Conservation (phyloP, 345 rosid species). For the Noccaea bulbosa region DNA sequence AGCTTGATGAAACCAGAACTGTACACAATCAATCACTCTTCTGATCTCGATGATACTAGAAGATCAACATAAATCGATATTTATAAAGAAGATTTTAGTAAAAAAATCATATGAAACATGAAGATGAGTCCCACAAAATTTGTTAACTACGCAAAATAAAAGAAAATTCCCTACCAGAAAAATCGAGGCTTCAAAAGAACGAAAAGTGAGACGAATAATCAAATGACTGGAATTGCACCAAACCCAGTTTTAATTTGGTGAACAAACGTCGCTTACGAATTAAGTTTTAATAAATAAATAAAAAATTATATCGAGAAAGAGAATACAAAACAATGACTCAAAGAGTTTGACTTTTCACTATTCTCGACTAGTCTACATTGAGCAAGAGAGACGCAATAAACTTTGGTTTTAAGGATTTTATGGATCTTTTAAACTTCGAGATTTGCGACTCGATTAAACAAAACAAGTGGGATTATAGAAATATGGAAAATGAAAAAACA, state of each 20-base stretch:
- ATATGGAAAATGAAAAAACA: background rate
- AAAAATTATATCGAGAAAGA: slow-evolving; percentile 1
- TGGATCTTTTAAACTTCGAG: slow-evolving; percentile 36
- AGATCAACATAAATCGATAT: slow-evolving; percentile 30
- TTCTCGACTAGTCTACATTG: slow-evolving; percentile 6
- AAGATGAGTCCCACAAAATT: slow-evolving; percentile 40
- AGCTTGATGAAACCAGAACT: slow-evolving; percentile 18
- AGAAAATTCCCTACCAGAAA: slow-evolving; percentile 23
- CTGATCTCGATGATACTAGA: background rate
- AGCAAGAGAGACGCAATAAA: slow-evolving; percentile 19
- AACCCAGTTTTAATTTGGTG: slow-evolving; percentile 36
- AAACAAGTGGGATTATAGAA: background rate
- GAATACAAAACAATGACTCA: slow-evolving; percentile 21
- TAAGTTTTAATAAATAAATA: slow-evolving; percentile 11
- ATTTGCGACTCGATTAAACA: slow-evolving; percentile 31
- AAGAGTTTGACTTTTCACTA: slow-evolving; percentile 31
- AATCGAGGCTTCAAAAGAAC: slow-evolving; percentile 50
- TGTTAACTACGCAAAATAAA: slow-evolving; percentile 26
- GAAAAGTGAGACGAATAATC: slow-evolving; percentile 49
- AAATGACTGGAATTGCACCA: slow-evolving; percentile 45
- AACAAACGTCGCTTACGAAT: slow-evolving; percentile 38
- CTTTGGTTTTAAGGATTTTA: slow-evolving; percentile 10
- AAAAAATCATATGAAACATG: slow-evolving; percentile 5
- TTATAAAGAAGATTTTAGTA: slow-evolving; percentile 45
- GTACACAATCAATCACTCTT: slow-evolving; percentile 9